Evolutionary conservation across 2,329 filamentous ascomycete species (phyloP).

Genomic region (Mycosphaerella arachidis): DNA sequence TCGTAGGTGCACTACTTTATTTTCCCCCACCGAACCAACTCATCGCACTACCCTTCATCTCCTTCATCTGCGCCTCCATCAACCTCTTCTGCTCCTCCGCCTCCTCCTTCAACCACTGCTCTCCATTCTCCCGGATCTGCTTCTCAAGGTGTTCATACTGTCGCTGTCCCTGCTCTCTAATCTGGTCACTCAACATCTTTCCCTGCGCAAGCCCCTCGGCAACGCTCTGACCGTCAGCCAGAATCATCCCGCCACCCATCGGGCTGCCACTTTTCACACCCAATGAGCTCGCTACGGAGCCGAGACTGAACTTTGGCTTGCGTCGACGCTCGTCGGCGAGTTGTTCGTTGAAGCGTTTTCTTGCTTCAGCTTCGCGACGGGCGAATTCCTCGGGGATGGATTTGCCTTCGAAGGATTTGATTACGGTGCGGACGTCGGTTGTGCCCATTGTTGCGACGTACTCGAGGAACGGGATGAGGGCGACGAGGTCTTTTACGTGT

Average conservation of each 20-base stretch:
- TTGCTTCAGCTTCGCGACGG: conserved; percentile 76
- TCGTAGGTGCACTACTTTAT: conserved; percentile 9
- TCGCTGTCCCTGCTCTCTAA: conserved; percentile 83
- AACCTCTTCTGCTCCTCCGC: conserved; percentile 80
- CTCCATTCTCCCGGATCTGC: conserved; percentile 88
- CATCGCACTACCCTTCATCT: conserved; percentile 76
- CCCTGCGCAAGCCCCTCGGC: conserved; percentile 79
- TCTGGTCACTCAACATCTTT: conserved; percentile 95
- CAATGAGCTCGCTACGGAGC: conserved; percentile 57
- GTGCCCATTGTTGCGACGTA: conserved; percentile 94
- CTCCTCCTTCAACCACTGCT: conserved; percentile 94
- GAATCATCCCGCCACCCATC: conserved; percentile 54
- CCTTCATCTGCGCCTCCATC: conserved; percentile 85
- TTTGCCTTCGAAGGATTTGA: conserved; percentile 60
- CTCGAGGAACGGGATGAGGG: conserved; percentile 92
- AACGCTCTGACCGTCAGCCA: conserved; percentile 52
- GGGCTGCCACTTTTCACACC: conserved; percentile 69
- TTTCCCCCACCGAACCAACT: conserved; percentile 47
- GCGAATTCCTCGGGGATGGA: conserved; percentile 89
- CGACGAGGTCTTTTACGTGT: conserved; percentile 66
- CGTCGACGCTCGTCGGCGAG: conserved; percentile 65
- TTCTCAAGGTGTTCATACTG: conserved; percentile 86
- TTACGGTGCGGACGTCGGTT: conserved; percentile 65
- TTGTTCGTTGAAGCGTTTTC: conserved; percentile 78
- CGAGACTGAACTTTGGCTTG: conserved; percentile 57